Base-by-base conservation (phyloP, 176 grass and related monocot species). In the Phragmites australis region DNA sequence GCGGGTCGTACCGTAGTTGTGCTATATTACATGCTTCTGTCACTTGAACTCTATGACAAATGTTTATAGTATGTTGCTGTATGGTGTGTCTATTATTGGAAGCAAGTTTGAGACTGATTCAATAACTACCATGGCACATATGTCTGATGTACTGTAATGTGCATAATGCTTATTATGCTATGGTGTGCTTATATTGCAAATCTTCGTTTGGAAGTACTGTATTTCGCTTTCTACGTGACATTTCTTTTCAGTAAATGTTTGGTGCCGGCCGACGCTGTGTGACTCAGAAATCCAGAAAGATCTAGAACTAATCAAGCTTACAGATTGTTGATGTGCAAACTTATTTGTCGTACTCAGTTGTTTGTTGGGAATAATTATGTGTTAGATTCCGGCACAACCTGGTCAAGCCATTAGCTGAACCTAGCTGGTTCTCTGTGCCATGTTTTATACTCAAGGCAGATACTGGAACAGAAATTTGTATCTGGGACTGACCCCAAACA, bases 41-140 rank as follows among this genome's bases (percentile, higher is more conserved):
- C 52, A 68, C 52, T 45, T 46, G 60, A 69, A 84, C 70, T 27
- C 15, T 81, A 75, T 85, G 68, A 31, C 61, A 44, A 44, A 60
- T 70, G 82, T 71, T 65, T 82, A 72, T 81, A 81, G 50, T 82
- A 16, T 77, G 47, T 50, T 51, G 63, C 9, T 81, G 72, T 64
- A 34, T 43, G 72, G 19, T 56, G 65, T 56, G 18, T 85, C 48
- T 81, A 58, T 82, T 82, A 65, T 81, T 77, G 78, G 82, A 75
- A 82, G 39, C 23, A 72, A 50, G 77, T 9, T 72, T 55, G 77
- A 82, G 72, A 72, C 82, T 31, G 55, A 30, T 76, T 49, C 41
- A 89, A 89, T 85, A 89, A 85, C 50, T 44, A 48, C 83, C 83
- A 66, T 77, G 55, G 65, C 49, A 17, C 51, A 74, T 85, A 85